Evolutionary conservation across 2,329 filamentous ascomycete species (phyloP), one percentile per base, ranked within the genome.

Genomic region (Colletotrichum agaves): DNA sequence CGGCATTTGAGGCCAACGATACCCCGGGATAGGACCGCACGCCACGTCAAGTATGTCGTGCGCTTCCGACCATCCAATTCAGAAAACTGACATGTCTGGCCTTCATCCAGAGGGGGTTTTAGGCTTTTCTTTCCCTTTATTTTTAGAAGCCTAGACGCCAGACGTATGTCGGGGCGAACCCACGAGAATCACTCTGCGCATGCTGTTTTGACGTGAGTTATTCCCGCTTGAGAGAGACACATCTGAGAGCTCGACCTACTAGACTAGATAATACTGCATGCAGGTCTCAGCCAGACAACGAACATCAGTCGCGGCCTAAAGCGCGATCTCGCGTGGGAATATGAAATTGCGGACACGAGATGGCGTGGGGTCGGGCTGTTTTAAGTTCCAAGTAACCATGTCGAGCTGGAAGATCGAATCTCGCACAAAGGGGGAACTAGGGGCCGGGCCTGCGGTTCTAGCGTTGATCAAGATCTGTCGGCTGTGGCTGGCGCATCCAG

Each of bases 401-500:
- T 23, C 15, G 13, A 21, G 27, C 35, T 1, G 52, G 13, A 6
- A 17, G 27, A 19, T 13, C 13, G 13, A 56, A 56, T 41, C 10
- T 15, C 12, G 15, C 56, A 59, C 27, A 27, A 47, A 59, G 56
- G 37, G 17, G 41, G 11, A 46, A 21, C 11, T 12, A n/a, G 27
- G 13, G 1, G 39, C 27, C 10, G 13, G 17, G 31, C 56, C 0
- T 21, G 56, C 56, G 56, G 31, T 35, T 59, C 56, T 59, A 59
- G 43, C 43, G 23, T 37, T 17, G 31, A 59, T 37, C 23, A 47
- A n/a, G 35, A 57, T 44, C 55, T 50, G 39, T 33, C 43, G 57
- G 33, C 13, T 50, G 57, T 60, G 57, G 43, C 57, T 60, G 31
- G 57, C 57, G 13, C 43, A 43, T 31, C 49, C 57, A 60, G 31